phyloP scores from a whole-genome alignment of 257 asterid genomes.

The Solanum pimpinellifolium region DNA sequence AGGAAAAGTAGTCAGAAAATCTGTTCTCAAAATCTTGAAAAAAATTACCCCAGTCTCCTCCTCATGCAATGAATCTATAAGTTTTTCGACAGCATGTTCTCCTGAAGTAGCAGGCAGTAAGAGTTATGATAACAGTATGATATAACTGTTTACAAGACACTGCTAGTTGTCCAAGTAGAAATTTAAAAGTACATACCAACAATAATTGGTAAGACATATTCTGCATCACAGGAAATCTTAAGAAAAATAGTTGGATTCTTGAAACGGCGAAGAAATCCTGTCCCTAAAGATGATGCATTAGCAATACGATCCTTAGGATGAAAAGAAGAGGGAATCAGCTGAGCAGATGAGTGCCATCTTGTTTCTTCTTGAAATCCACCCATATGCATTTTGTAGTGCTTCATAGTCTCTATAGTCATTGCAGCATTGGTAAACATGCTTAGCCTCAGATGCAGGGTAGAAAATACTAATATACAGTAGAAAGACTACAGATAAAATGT shows the following conservation, averaged over 20 bases:
- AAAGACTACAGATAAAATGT: neutral
- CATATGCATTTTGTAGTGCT: slow-evolving; percentile 19
- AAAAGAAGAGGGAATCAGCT: slow-evolving; percentile 7
- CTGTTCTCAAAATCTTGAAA: neutral
- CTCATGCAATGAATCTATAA: slow-evolving; percentile 16
- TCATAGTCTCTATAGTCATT: slow-evolving; percentile 18
- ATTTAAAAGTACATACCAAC: slow-evolving; percentile 16
- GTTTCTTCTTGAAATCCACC: slow-evolving; percentile 19
- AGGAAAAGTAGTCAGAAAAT: neutral
- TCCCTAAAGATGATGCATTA: slow-evolving; percentile 14
- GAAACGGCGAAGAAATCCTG: slow-evolving; percentile 23
- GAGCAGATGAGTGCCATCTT: slow-evolving; percentile 15
- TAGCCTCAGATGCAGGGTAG: neutral
- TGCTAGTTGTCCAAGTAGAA: neutral
- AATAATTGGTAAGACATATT: slow-evolving; percentile 23
- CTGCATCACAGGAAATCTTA: slow-evolving; percentile 31
- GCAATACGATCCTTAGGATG: slow-evolving; percentile 14
- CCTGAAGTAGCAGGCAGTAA: slow-evolving; percentile 7
- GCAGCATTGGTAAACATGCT: neutral
- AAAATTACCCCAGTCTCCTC: slow-evolving; percentile 21
- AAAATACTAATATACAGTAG: neutral
- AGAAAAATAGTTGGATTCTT: slow-evolving; percentile 31
- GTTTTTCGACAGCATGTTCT: slow-evolving; percentile 22
- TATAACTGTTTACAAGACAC: neutral
- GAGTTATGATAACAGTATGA: neutral